Percentiles rank a stretch among this genome's conserved stretches.
These are phyloP conservation scores for Hymenoscyphus fructigenus DNA, from an alignment of 2,329 filamentous ascomycete species.

Conservation along the genomic window DNA sequence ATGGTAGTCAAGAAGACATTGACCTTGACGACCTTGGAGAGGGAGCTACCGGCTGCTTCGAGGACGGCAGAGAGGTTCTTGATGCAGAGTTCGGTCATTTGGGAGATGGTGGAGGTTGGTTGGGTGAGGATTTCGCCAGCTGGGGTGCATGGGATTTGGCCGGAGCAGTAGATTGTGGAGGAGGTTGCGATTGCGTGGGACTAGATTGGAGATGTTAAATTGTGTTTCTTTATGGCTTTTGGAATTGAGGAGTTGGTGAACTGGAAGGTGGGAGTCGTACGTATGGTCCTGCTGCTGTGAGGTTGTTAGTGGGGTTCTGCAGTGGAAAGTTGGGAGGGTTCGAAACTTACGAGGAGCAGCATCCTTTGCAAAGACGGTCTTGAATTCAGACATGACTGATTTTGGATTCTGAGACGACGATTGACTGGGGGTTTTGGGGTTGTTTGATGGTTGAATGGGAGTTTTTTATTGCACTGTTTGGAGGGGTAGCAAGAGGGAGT, in stretches of 20 bases:
- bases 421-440: not conserved
- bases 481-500: not conserved
- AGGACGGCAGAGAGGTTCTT: constrained; percentile 86
- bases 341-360: constrained; percentile 36
- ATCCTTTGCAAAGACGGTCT: constrained; percentile 36
- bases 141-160: constrained; percentile 42
- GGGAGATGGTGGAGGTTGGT: constrained; percentile 59
- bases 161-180: constrained; percentile 65
- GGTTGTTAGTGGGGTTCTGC: constrained; percentile 13
- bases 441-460: not conserved
- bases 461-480: not conserved
- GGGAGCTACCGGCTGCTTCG: constrained; percentile 73
- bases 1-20: constrained; percentile 79
- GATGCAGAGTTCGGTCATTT: constrained; percentile 67
- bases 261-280: constrained; percentile 16
- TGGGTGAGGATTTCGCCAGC: constrained; percentile 35
- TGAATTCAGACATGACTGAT: constrained; percentile 36
- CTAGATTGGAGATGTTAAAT: constrained; percentile 38
- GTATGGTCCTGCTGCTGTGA: constrained; percentile 33
- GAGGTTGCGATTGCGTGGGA: constrained; percentile 67
- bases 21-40: constrained; percentile 86
- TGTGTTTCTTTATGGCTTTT: constrained; percentile 11
- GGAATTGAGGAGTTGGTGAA: constrained; percentile 5
- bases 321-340: constrained; percentile 5
- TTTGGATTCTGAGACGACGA: not conserved